Evolutionary conservation across 2,329 filamentous ascomycete genomes (phyloP), one percentile per base, ranked within the genome.

Genomic region (Pseudocercospora musae): DNA sequence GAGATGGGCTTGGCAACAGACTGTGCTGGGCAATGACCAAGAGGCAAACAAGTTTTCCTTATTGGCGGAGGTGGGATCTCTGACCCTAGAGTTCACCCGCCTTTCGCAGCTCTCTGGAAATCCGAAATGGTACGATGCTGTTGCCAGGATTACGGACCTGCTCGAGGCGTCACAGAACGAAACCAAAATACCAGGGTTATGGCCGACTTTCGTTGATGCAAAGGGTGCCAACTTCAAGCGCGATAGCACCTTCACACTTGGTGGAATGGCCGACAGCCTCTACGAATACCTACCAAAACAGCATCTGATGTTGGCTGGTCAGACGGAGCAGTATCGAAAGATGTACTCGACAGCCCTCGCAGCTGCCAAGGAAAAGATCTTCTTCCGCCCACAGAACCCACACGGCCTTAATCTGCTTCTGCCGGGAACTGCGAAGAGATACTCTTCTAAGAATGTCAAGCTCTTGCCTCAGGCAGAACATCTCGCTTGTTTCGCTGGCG

Each of bases 401-500:
- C 73, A 76, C 31, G 77, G 81, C 48, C 63, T 60, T 49, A 66
- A 66, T 31, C 62, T 69, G 59, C 62, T 69, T 44, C 46, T 69
- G 13, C 57, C 65, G 11, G 67, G 67, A 21, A 69, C 65, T 21
- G 65, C 63, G 49, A 65, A 62, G 56, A 55, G 60, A 18, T 59
- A 59, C 13, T 63, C 56, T 21, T 18, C 60, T 10, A 62, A 46
- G 8, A 63, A 60, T n/a, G 59, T 57, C 46, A 63, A 62, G 42
- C 62, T 69, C 11, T 48, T 62, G 27, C 67, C 67, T 18, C 59
- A 62, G 33, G 67, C 60, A 7, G 67, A 69, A 44, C 67, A 69
- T 71, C 78, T 91, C 2, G 83, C 84, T 2, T 92, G 89, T 74
- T 93, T 90, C 71, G 80, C 84, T 2, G 89, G 89, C 4, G 89